Evolutionary conservation across 495 filamentous ascomycete genomes (phyloP).

Genomic region (Xylaria curta): DNA sequence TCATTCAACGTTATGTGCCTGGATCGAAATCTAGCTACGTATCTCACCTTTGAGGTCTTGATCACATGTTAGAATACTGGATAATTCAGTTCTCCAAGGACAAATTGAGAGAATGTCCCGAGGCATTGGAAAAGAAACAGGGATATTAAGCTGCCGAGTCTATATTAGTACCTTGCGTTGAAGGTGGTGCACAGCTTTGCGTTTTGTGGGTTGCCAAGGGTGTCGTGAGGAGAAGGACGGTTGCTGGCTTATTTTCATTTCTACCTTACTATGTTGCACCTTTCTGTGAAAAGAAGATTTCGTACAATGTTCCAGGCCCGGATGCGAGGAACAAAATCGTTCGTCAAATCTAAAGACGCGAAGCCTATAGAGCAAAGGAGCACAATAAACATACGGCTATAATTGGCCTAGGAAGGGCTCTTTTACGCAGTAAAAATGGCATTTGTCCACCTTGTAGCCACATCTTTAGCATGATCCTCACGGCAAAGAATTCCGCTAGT

Average conservation of each 20-base stretch:
- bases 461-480: background rate
- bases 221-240: conserved; percentile 18
- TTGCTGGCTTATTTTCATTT: background rate
- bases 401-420: background rate
- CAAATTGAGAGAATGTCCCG: background rate
- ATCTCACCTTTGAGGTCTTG: background rate
- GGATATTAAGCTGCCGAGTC: background rate
- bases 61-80: background rate
- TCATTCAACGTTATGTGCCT: background rate
- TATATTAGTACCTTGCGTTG: background rate
- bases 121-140: conserved; percentile 5
- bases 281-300: background rate
- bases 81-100: background rate
- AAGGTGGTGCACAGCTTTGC: background rate
- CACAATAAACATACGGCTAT: background rate
- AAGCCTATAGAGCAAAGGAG: background rate
- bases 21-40: background rate
- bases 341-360: background rate
- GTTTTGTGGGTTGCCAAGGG: background rate
- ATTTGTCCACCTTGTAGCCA: background rate
- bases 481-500: background rate
- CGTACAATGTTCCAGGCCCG: background rate
- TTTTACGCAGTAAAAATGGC: background rate
- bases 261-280: background rate
- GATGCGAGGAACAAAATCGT: background rate